Evolutionary conservation across 163 green algal genomes (phyloP).

Genomic region (Chloromonas sp.): DNA sequence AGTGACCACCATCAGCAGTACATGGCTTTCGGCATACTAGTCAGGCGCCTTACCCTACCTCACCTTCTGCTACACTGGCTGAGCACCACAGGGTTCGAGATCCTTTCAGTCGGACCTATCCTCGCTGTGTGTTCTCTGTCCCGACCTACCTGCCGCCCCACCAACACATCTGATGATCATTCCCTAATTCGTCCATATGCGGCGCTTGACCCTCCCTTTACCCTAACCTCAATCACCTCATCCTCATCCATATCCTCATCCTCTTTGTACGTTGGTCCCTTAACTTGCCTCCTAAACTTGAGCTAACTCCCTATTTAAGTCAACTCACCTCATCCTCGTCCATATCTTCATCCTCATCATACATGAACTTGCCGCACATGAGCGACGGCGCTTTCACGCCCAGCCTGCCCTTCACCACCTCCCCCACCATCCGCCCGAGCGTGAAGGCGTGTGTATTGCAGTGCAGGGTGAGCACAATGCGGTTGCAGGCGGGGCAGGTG

Average conservation of each 20-base stretch:
- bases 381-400: conserved; percentile 65
- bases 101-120: no score
- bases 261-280: no score
- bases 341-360: conserved; percentile 61
- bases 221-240: no score
- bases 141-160: neutral
- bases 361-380: conserved; percentile 40
- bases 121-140: no score
- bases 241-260: no score
- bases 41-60: no score
- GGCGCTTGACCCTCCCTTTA: no score
- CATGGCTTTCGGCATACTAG: no score
- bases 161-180: neutral
- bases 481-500: conserved; percentile 83
- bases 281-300: neutral
- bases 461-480: conserved; percentile 55
- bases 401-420: conserved; percentile 63
- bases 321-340: conserved; percentile 51
- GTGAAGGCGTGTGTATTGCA: conserved; percentile 55
- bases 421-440: conserved; percentile 19
- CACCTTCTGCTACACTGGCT: no score
- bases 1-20: no score
- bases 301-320: neutral
- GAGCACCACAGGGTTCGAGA: no score
- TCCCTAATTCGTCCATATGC: neutral